Evolutionary conservation across 352 stramenopile genomes (phyloP).

Genomic region (Phytophthora ohioensis): DNA sequence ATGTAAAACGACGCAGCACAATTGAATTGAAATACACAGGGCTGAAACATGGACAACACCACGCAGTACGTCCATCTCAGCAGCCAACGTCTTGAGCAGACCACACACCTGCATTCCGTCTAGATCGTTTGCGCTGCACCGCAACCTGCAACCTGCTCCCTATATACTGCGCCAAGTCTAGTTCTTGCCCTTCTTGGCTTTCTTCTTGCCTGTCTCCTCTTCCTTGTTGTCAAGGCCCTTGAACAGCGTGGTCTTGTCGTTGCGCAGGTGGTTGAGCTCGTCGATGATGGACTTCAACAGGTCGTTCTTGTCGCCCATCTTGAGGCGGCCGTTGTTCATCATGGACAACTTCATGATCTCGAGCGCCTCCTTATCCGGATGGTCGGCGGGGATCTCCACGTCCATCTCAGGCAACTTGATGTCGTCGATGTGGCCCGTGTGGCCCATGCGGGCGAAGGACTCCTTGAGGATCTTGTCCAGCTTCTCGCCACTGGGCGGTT

Average conservation of each 20-base stretch:
- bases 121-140: constrained; percentile 17
- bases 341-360: constrained; percentile 92
- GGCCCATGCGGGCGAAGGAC: constrained; percentile 78
- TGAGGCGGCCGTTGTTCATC: constrained; percentile 89
- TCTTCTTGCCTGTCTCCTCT: constrained; percentile 18
- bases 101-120: constrained; percentile 5
- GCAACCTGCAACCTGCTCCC: neutral
- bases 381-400: constrained; percentile 66
- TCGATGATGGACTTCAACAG: constrained; percentile 84
- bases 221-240: constrained; percentile 69
- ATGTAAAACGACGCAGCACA: constrained; percentile 23
- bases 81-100: neutral
- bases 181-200: constrained; percentile 30
- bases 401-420: constrained; percentile 80
- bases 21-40: constrained; percentile 30
- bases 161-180: constrained; percentile 36
- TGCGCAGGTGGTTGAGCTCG: constrained; percentile 82
- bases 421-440: constrained; percentile 73
- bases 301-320: constrained; percentile 92
- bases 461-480: constrained; percentile 74
- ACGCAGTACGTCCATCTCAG: neutral
- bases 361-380: constrained; percentile 83
- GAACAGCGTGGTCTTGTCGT: constrained; percentile 89
- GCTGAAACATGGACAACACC: neutral
- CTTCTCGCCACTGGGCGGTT: constrained; percentile 66